Evolutionary conservation across 257 asterid genomes (phyloP).

Genomic region (Fraxinus pennsylvanica): DNA sequence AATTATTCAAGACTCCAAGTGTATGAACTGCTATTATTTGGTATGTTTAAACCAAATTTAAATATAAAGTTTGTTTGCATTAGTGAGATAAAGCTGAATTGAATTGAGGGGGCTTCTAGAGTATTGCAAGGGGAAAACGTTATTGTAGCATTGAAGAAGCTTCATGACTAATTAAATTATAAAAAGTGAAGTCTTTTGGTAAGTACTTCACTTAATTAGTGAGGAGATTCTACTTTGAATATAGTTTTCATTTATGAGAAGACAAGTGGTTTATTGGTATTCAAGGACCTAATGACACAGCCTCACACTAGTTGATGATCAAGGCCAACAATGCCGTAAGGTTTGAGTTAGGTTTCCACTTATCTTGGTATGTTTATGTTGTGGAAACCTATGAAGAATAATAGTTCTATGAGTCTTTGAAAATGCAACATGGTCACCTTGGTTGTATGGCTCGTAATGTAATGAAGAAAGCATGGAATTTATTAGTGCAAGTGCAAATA

Average conservation of each 20-base stretch:
- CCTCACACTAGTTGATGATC: neutral
- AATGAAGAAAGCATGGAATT: neutral
- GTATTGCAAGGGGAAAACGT: neutral
- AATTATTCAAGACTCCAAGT: neutral
- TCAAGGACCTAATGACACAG: neutral
- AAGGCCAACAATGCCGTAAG: neutral
- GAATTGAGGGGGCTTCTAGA: neutral
- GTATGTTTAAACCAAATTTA: neutral
- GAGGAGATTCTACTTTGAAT: neutral
- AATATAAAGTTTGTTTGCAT: neutral
- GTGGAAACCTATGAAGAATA: neutral
- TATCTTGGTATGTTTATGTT: neutral
- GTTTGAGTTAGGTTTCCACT: neutral
- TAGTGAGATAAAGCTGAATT: neutral
- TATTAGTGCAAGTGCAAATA: neutral
- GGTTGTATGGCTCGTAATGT: neutral
- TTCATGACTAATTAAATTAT: neutral
- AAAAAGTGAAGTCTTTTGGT: neutral
- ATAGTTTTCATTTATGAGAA: neutral
- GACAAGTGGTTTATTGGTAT: neutral
- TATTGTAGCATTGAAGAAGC: neutral
- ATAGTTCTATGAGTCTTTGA: neutral
- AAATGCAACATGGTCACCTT: neutral
- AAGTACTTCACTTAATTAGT: no score
- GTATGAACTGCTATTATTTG: neutral